Evolutionary conservation across 495 filamentous ascomycete species (phyloP).

Genomic region (Penicillium ochrochloron): DNA sequence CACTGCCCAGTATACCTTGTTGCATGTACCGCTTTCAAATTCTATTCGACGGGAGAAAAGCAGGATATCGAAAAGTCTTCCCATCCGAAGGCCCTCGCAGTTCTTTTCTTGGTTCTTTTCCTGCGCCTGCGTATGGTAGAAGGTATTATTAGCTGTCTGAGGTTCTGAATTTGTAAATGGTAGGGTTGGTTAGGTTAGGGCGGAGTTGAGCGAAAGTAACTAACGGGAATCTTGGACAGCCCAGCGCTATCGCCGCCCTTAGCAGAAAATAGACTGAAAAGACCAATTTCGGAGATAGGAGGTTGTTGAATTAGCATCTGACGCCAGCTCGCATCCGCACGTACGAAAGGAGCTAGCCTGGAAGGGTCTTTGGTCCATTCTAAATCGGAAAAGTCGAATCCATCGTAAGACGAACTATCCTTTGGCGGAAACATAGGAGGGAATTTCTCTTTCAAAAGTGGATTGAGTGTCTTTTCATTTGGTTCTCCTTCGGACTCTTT

Average conservation of each 20-base stretch:
- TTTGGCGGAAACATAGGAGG: constrained; percentile 13
- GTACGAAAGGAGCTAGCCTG: constrained; percentile 5
- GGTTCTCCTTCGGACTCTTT: constrained; percentile 8
- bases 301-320: constrained; percentile 21
- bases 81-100: constrained; percentile 13
- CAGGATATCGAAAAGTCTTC: constrained; percentile 15
- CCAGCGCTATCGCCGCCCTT: neutral
- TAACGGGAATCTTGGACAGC: constrained; percentile 6
- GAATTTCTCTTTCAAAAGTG: constrained; percentile 11
- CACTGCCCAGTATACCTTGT: constrained; percentile 12
- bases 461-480: constrained; percentile 7
- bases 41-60: neutral
- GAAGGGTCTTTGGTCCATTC: neutral
- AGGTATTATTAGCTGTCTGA: too few species aligned
- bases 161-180: neutral
- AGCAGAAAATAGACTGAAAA: neutral
- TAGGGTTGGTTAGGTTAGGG: neutral
- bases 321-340: constrained; percentile 14
- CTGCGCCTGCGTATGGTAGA: neutral
- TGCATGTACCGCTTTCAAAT: neutral
- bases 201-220: neutral
- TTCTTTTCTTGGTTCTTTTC: neutral
- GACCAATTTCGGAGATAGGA: constrained; percentile 7
- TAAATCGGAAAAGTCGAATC: constrained; percentile 2
- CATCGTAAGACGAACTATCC: neutral